phyloP scores from a whole-genome alignment of 345 rosid genomes.

The Gossypioides kirkii region DNA sequence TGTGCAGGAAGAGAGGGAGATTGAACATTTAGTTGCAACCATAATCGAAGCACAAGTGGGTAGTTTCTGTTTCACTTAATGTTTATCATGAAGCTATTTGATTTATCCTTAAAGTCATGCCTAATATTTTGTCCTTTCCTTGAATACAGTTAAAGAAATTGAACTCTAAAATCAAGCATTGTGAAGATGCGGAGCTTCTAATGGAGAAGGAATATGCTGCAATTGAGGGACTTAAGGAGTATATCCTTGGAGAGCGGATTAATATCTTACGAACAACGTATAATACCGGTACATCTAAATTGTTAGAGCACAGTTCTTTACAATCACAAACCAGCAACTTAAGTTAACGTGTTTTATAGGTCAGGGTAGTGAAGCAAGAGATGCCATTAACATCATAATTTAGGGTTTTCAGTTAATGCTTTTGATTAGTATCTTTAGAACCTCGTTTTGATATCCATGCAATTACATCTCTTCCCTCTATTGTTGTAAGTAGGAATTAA shows the following conservation, averaged over 20 bases:
- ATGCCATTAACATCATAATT: neutral
- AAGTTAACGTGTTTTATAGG: slow-evolving; percentile 7
- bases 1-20: slow-evolving; percentile 80
- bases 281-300: slow-evolving; percentile 44
- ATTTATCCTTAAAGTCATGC: neutral
- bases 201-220: slow-evolving; percentile 69
- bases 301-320: slow-evolving; percentile 44
- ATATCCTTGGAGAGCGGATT: slow-evolving; percentile 39
- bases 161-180: slow-evolving; percentile 56
- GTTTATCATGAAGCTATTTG: neutral
- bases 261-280: slow-evolving; percentile 41
- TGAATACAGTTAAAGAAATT: slow-evolving; percentile 62
- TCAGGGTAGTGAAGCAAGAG: slow-evolving; percentile 14
- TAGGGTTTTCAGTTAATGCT: neutral
- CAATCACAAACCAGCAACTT: slow-evolving; percentile 22
- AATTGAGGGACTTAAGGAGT: slow-evolving; percentile 42
- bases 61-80: slow-evolving; percentile 3
- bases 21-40: slow-evolving; percentile 52
- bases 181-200: slow-evolving; percentile 60
- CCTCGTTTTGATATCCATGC: neutral
- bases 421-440: neutral
- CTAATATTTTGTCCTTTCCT: slow-evolving; percentile 9
- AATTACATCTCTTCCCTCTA: neutral
- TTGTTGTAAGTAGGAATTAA: neutral
- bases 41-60: slow-evolving; percentile 71